These are phyloP conservation scores for Berkeleyomyces basicola DNA, from an alignment of 2,329 filamentous ascomycete genomes.

Conservation along the genomic window DNA sequence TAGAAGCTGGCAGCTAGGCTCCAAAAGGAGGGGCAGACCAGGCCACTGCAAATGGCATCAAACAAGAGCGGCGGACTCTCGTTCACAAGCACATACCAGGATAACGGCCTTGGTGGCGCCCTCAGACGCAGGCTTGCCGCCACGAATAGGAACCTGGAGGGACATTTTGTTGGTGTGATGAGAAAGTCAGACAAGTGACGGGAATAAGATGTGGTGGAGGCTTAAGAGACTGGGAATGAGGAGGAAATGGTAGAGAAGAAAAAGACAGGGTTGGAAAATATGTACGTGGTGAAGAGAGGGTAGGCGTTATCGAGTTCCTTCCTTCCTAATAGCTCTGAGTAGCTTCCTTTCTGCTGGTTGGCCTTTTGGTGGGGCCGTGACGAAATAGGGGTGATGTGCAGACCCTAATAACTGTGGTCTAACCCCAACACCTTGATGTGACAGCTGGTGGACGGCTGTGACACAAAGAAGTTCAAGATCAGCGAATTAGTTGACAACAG, in stretches of 20 bases:
- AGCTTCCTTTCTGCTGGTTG: background rate
- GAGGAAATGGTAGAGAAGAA: background rate
- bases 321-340: background rate
- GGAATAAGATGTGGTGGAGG: background rate
- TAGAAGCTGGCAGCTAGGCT: background rate
- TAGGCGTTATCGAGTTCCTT: conserved; percentile 8
- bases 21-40: background rate
- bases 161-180: conserved; percentile 2
- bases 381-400: background rate
- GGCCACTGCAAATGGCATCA: background rate
- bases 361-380: conserved; percentile 1
- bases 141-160: conserved; percentile 34
- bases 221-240: background rate
- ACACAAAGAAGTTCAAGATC: background rate
- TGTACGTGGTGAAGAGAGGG: background rate
- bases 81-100: conserved; percentile 40
- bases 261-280: conserved; percentile 3
- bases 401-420: background rate
- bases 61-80: background rate
- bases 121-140: conserved; percentile 29
- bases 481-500: no score
- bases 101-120: conserved; percentile 73
- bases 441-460: background rate
- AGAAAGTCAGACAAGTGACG: conserved; percentile 1
- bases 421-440: background rate